phyloP scores from a whole-genome alignment of 2,329 filamentous ascomycete species.

The Calycina marina region DNA sequence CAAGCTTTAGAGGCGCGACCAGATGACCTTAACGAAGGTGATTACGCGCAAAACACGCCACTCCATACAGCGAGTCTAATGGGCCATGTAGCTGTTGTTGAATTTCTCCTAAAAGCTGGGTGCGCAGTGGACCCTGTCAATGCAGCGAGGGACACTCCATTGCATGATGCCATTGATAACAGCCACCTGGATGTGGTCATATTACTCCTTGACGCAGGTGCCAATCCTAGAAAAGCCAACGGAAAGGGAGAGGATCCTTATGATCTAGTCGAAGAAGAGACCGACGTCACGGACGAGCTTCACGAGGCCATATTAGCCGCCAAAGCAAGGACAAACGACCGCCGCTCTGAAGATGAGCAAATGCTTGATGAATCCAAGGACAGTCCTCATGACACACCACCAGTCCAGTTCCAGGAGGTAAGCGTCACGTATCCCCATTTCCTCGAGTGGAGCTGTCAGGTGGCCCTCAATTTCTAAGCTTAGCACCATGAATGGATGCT shows the following conservation, averaged over 20 bases:
- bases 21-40: slow-evolving; percentile 75
- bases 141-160: slow-evolving; percentile 78
- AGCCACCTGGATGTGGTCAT: slow-evolving; percentile 80
- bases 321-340: slow-evolving; percentile 34
- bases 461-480: no score
- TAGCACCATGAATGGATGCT: no score
- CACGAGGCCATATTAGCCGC: slow-evolving; percentile 52
- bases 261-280: slow-evolving; percentile 65
- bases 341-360: slow-evolving; percentile 42
- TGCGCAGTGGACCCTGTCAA: slow-evolving; percentile 71
- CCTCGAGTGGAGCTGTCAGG: no score
- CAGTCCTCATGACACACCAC: slow-evolving; percentile 43
- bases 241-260: slow-evolving; percentile 86
- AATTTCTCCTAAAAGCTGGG: slow-evolving; percentile 69
- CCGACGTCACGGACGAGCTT: slow-evolving; percentile 45
- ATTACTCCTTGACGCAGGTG: slow-evolving; percentile 69
- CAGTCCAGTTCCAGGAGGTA: slow-evolving; percentile 17
- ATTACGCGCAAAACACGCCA: slow-evolving; percentile 93
- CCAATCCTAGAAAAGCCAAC: slow-evolving; percentile 83
- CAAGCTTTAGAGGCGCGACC: slow-evolving; percentile 56
- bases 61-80: slow-evolving; percentile 85
- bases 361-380: slow-evolving; percentile 30
- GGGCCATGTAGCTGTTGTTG: slow-evolving; percentile 75
- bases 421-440: slow-evolving; percentile 2
- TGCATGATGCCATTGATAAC: slow-evolving; percentile 94